These are phyloP conservation scores for Pichia nanzhaoensis DNA, from an alignment of 805 yeast genomes.

Conservation along the genomic window DNA sequence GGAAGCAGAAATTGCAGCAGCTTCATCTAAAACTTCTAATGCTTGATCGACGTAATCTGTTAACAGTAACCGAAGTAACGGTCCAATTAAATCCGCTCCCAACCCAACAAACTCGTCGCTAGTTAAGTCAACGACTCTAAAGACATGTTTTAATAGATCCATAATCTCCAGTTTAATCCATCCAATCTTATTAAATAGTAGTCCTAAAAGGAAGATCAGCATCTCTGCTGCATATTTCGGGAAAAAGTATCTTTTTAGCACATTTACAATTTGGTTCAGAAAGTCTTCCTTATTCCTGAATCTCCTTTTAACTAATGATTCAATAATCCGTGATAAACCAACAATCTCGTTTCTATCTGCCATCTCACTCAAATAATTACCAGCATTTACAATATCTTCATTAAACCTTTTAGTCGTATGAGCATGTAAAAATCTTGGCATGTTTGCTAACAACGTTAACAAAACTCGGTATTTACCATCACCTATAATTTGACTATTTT, in stretches of 20 bases:
- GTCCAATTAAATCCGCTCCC: constrained; percentile 93
- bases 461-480: constrained; percentile 62
- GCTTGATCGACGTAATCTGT: constrained; percentile 90
- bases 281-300: constrained; percentile 92
- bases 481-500: constrained; percentile 73
- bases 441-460: constrained; percentile 64
- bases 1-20: constrained; percentile 79
- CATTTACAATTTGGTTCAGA: constrained; percentile 67
- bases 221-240: constrained; percentile 69
- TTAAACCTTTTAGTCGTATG: constrained; percentile 50
- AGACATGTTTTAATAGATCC: constrained; percentile 62
- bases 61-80: constrained; percentile 67
- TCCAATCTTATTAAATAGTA: constrained; percentile 63
- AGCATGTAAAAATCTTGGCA: constrained; percentile 82
- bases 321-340: constrained; percentile 59
- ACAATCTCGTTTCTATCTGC: constrained; percentile 50
- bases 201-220: constrained; percentile 68
- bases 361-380: constrained; percentile 52
- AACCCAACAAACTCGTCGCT: constrained; percentile 77
- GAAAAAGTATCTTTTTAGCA: constrained; percentile 62
- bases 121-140: constrained; percentile 72
- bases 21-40: constrained; percentile 80
- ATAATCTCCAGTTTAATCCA: constrained; percentile 83
- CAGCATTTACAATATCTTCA: constrained; percentile 44
- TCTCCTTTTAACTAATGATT: constrained; percentile 67